Evolutionary conservation across 768 basidiomycete species (phyloP).

Genomic region (Trametes villosa): DNA sequence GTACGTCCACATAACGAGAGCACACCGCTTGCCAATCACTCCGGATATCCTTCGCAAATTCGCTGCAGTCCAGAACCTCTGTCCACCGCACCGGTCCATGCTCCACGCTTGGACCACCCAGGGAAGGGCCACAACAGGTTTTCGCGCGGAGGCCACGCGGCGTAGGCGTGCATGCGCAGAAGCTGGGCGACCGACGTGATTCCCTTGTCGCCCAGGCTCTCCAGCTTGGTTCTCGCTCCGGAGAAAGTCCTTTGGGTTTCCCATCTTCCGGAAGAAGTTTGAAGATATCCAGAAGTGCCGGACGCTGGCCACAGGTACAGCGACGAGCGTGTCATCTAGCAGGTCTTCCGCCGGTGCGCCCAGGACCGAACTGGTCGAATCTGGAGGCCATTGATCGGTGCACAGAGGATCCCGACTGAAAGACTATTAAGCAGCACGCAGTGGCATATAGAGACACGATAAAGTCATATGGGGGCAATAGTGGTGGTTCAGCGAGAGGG

Average conservation of each 20-base stretch:
- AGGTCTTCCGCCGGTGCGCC: neutral
- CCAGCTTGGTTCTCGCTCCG: slow-evolving; percentile 21
- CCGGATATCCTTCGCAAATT: slow-evolving; percentile 5
- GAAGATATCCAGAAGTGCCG: neutral
- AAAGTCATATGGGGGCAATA: too few relatives aligned
- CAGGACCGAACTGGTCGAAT: too few relatives aligned
- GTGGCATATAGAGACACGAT: too few relatives aligned
- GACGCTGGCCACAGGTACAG: neutral
- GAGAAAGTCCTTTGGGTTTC: slow-evolving; percentile 16
- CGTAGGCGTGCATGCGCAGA: slow-evolving; percentile 24
- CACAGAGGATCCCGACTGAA: too few relatives aligned
- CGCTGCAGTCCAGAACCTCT: slow-evolving; percentile 22
- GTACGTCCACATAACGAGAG: slow-evolving; percentile 21
- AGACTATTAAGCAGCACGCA: too few relatives aligned
- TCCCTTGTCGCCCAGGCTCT: slow-evolving; percentile 13
- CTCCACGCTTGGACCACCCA: slow-evolving; percentile 16
- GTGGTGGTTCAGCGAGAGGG: neutral
- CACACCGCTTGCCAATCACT: slow-evolving; percentile 10
- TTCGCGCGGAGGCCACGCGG: slow-evolving; percentile 27
- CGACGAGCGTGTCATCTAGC: neutral
- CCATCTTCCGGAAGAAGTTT: slow-evolving; percentile 15
- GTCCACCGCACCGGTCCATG: neutral
- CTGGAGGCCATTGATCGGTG: too few relatives aligned
- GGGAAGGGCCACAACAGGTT: neutral
- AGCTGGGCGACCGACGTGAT: slow-evolving; percentile 10